Base-by-base conservation (phyloP, 768 basidiomycete species). In the Naematelia encephala region DNA sequence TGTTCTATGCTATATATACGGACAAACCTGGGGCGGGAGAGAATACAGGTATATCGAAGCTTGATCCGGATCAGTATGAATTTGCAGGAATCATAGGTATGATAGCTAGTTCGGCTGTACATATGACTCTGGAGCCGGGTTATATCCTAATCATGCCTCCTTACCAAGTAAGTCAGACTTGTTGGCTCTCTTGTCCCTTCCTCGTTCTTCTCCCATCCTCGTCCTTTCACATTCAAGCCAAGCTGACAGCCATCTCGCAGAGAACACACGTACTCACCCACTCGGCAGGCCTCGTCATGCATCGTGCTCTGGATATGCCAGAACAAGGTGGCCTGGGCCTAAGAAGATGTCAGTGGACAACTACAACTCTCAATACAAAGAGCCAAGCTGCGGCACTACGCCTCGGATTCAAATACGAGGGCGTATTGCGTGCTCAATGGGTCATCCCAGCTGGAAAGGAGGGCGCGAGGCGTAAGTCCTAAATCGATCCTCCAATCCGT, bases 191-290 rank as follows among this genome's bases (percentile, higher is more conserved):
- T 23, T 51, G 21, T 51, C 23, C 14, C 8, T 22, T 5, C 13
- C 50, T 28, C 22, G 46, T 42, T 50, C 56, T 46, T 43, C 42
- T 22, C n/a, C n/a, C n/a, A n/a, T n/a, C n/a, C n/a, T n/a, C n/a
- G n/a, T n/a, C n/a, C n/a, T 16, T 28, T 5, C n/a, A 10, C 39
- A 26, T 54, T 14, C 46, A 47, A 5, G 46, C 46, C 46, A 2
- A 49, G 47, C 19, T 2, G 23, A 2, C 10, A 4, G 29, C 53
- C 50, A 29, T 50, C 39, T 4, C 14, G 2, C 27, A 73, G 61
- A 55, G 67, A 5, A 70, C 72, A 5, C 72, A 73, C 57, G 72
- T 73, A 22, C 53, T 63, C 29, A 69, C 72, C 5, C 72, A 73
- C 51, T 60, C 69, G 25, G 57, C 65, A 14, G 69, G 64, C 1